Evolutionary conservation across 1,139 yeast genomes (phyloP).

Genomic region (Geotrichum bryndzae): DNA sequence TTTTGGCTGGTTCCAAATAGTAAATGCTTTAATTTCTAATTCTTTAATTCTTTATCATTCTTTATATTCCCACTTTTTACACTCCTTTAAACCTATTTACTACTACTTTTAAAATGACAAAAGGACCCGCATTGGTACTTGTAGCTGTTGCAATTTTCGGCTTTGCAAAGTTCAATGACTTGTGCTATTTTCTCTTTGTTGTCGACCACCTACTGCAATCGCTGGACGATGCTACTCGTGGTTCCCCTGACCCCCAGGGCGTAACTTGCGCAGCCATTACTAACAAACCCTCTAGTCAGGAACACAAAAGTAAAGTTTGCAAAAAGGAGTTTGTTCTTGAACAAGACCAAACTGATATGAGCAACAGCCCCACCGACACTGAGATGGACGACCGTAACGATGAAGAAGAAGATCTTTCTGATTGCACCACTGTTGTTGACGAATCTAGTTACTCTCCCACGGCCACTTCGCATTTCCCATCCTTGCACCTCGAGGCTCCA

Average conservation of each 20-base stretch:
- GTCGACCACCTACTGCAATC: not conserved
- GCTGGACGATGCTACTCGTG: not conserved
- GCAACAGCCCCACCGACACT: not conserved
- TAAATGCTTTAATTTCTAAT: not conserved
- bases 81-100: not conserved
- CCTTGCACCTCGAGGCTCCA: not conserved
- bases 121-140: not conserved
- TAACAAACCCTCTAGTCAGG: not conserved
- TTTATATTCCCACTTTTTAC: not conserved
- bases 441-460: not conserved
- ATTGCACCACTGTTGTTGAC: not conserved
- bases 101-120: not conserved
- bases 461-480: not conserved
- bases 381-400: not conserved
- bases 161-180: not conserved
- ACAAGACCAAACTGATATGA: not conserved
- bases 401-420: not conserved
- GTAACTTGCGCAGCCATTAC: not conserved
- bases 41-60: not conserved
- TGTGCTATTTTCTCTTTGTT: not conserved
- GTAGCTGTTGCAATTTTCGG: not conserved
- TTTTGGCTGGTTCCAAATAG: not conserved
- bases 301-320: not conserved
- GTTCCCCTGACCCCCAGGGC: not conserved
- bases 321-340: not conserved